Evolutionary conservation across 768 basidiomycete genomes (phyloP).

Genomic region (Boletus reticulatus): DNA sequence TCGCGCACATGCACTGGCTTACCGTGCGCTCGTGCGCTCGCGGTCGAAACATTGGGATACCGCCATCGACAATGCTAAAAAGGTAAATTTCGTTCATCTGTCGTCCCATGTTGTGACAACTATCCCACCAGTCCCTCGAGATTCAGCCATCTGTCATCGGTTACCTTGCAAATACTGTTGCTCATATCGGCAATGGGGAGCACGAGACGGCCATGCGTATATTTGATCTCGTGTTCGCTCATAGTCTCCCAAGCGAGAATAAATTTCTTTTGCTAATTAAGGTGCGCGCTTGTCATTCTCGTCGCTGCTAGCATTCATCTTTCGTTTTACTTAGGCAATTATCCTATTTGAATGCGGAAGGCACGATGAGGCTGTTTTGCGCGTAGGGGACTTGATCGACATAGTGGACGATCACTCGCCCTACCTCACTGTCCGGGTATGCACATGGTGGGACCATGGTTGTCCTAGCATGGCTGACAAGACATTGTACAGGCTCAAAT

Average conservation of each 20-base stretch:
- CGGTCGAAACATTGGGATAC: neutral
- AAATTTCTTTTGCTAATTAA: constrained; percentile 7
- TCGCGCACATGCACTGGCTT: constrained; percentile 1
- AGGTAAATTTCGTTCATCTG: neutral
- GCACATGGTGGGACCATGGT: neutral
- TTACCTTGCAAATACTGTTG: constrained; percentile 5
- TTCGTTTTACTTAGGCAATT: neutral
- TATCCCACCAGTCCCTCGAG: neutral
- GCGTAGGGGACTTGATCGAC: too few species aligned
- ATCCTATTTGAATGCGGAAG: neutral
- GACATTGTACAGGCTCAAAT: neutral
- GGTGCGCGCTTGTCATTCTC: neutral
- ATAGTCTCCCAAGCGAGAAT: neutral
- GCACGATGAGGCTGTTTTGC: too few species aligned
- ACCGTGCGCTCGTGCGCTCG: neutral
- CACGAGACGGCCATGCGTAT: neutral
- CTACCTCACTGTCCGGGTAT: too few species aligned
- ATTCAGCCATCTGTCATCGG: constrained; percentile 4
- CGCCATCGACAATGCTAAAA: constrained; percentile 5
- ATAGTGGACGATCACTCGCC: too few species aligned
- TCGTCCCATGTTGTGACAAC: neutral
- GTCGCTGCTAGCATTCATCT: too few species aligned
- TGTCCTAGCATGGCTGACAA: neutral
- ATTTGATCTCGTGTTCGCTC: constrained; percentile 3
- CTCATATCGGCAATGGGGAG: neutral